Conservation (phyloP, 768 basidiomycete species). For the Lepiota venenata region DNA sequence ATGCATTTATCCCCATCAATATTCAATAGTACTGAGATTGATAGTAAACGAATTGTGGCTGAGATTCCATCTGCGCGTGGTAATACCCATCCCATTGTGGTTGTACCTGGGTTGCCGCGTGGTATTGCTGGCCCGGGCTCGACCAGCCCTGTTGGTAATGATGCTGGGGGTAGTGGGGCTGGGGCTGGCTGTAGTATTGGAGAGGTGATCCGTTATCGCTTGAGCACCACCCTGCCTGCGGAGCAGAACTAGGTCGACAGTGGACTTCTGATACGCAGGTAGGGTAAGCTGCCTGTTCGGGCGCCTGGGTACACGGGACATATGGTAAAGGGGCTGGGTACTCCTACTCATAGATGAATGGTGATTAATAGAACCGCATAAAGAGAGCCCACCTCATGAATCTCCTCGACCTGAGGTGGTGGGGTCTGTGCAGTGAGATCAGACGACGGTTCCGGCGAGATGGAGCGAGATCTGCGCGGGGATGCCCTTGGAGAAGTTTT, state of each 20-base stretch:
- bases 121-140: background rate
- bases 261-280: background rate
- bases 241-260: background rate
- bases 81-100: constrained; percentile 9
- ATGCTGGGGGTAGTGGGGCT: background rate
- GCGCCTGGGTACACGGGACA: background rate
- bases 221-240: background rate
- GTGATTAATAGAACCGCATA: too few relatives aligned
- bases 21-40: constrained; percentile 7
- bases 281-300: background rate
- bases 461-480: background rate
- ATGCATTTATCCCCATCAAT: background rate
- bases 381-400: background rate
- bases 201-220: background rate
- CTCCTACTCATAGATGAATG: background rate
- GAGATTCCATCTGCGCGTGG: background rate
- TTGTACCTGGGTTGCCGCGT: background rate
- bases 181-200: constrained; percentile 1
- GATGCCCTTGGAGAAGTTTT: background rate
- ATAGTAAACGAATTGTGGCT: constrained; percentile 8
- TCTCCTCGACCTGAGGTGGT: background rate
- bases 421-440: background rate
- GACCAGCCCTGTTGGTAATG: background rate
- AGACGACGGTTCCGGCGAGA: background rate
- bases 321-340: background rate